Conservation (phyloP, 1,139 yeast genomes). For the Magnusiomyces paraingens region DNA sequence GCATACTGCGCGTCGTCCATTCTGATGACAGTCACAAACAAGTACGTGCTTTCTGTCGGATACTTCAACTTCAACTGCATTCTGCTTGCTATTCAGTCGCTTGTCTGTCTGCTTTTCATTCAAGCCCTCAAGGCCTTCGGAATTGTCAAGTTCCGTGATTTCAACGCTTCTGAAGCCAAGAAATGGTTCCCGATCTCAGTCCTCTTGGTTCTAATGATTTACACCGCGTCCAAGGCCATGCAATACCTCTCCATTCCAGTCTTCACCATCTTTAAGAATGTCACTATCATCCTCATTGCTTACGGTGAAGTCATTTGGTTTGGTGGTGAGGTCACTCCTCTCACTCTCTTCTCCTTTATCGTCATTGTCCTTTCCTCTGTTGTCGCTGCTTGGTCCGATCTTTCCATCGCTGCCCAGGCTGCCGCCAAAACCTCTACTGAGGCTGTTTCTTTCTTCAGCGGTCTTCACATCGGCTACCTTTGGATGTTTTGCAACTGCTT, state of each 20-base stretch:
- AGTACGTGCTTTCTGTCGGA: conserved; percentile 79
- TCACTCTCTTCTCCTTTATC: conserved; percentile 82
- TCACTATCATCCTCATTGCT: conserved; percentile 93
- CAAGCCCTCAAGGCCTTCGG: conserved; percentile 64
- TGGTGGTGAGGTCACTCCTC: conserved; percentile 84
- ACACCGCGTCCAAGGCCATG: conserved; percentile 92
- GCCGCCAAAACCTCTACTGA: conserved; percentile 28
- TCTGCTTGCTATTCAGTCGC: conserved; percentile 53
- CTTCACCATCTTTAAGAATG: conserved; percentile 94
- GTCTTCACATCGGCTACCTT: conserved; percentile 67
- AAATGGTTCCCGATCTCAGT: conserved; percentile 90
- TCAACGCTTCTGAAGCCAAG: conserved; percentile 81
- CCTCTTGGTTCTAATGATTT: conserved; percentile 85
- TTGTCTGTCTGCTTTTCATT: conserved; percentile 74
- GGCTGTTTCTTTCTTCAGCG: conserved; percentile 32
- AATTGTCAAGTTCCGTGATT: conserved; percentile 77
- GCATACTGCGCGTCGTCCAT: conserved; percentile 90
- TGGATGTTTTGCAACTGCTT: conserved; percentile 97
- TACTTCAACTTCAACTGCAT: conserved; percentile 87
- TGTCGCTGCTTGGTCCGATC: conserved; percentile 91
- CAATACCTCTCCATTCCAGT: conserved; percentile 90
- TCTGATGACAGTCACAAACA: conserved; percentile 96
- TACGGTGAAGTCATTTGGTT: conserved; percentile 98
- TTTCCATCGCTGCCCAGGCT: conserved; percentile 33
- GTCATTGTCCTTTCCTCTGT: conserved; percentile 91